These are phyloP conservation scores for Nigrospora sphaerica DNA, from an alignment of 2,329 filamentous ascomycete genomes.

Conservation along the genomic window DNA sequence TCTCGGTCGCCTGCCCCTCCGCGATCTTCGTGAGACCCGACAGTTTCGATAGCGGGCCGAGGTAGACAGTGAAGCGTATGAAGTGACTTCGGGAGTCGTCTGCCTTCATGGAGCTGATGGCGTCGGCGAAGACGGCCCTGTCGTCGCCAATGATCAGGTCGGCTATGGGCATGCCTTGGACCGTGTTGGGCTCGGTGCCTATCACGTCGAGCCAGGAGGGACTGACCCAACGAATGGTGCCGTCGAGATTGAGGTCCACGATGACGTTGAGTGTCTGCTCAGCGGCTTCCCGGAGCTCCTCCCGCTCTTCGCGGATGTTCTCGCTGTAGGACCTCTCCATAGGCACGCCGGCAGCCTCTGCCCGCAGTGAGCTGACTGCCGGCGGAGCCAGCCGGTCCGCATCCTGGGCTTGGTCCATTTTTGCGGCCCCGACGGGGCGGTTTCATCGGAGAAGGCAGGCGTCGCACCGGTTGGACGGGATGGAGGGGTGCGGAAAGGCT, in stretches of 20 bases:
- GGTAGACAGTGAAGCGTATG: constrained; percentile 68
- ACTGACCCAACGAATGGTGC: constrained; percentile 90
- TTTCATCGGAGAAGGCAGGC: constrained; percentile 22
- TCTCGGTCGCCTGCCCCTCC: constrained; percentile 26
- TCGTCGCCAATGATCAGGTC: constrained; percentile 75
- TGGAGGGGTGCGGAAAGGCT: constrained; percentile 18
- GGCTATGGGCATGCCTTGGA: constrained; percentile 71
- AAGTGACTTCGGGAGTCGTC: constrained; percentile 92
- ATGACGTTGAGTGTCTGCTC: constrained; percentile 97
- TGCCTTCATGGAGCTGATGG: constrained; percentile 80
- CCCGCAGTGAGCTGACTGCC: constrained; percentile 44
- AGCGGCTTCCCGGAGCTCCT: constrained; percentile 89
- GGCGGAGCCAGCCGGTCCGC: constrained; percentile 42
- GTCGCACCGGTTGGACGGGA: constrained; percentile 5
- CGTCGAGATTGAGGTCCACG: constrained; percentile 85
- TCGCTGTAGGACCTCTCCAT: constrained; percentile 70
- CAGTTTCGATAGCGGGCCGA: constrained; percentile 64
- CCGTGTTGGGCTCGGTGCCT: constrained; percentile 65
- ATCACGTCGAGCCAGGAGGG: constrained; percentile 93
- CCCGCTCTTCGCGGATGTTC: constrained; percentile 86
- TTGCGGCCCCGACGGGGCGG: constrained; percentile 20
- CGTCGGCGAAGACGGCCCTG: constrained; percentile 71
- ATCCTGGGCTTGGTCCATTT: constrained; percentile 34
- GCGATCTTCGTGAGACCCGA: constrained; percentile 35
- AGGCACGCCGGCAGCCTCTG: constrained; percentile 33